Evolutionary conservation across 2,329 filamentous ascomycete genomes (phyloP).

Genomic region (Aspergillus aculeatinus): DNA sequence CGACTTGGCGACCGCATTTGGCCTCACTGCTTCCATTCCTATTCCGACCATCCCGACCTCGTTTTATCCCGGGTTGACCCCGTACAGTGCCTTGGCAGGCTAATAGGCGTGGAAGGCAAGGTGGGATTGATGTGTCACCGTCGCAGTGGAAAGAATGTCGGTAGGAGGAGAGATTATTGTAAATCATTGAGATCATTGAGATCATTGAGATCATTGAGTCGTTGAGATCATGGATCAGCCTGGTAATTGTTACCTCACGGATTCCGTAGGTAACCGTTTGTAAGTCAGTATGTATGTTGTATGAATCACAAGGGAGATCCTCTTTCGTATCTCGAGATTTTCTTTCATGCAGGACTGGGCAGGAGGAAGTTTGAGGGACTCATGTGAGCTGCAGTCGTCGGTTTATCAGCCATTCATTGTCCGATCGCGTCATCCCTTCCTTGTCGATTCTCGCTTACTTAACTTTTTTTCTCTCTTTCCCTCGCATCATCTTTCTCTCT

Average conservation of each 20-base stretch:
- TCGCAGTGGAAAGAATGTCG: background rate
- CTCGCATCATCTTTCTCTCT: background rate
- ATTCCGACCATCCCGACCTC: slow-evolving; percentile 23
- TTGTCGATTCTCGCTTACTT: background rate
- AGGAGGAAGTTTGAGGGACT: too few relatives aligned
- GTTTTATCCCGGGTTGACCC: slow-evolving; percentile 34
- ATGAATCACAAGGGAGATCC: too few relatives aligned
- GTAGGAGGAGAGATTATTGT: too few relatives aligned
- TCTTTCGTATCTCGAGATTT: too few relatives aligned
- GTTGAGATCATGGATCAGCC: too few relatives aligned
- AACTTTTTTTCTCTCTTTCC: background rate
- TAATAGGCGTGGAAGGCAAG: background rate
- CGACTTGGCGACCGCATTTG: slow-evolving; percentile 27
- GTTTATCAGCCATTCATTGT: background rate
- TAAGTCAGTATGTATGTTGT: background rate
- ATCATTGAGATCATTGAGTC: too few relatives aligned
- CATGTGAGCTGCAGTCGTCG: background rate
- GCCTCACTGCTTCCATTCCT: slow-evolving; percentile 24
- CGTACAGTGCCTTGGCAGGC: slow-evolving; percentile 26
- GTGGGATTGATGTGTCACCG: background rate
- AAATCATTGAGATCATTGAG: too few relatives aligned
- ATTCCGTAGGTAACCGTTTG: background rate
- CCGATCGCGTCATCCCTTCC: background rate
- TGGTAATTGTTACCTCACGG: background rate
- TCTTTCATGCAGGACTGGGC: too few relatives aligned